Percentiles rank a stretch among this genome's conserved stretches.
phyloP scores from a whole-genome alignment of 257 asterid species.

The Nyctanthes arbortristis region DNA sequence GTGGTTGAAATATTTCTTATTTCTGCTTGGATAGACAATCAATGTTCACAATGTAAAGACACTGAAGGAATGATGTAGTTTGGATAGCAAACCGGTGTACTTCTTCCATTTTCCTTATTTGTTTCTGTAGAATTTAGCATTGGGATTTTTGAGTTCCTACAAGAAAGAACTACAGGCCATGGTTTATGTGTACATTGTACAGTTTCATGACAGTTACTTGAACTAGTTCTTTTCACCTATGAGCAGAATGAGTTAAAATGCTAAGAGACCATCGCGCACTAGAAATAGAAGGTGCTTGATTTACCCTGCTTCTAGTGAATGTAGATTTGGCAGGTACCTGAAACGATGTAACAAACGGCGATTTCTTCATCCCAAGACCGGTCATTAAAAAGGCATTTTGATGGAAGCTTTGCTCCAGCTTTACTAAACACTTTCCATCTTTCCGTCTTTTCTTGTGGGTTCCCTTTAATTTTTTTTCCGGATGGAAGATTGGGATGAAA shows the following conservation, averaged over 20 bases:
- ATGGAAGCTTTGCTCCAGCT: too few species aligned
- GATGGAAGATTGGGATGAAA: too few species aligned
- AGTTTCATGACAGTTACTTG: not conserved
- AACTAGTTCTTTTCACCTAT: not conserved
- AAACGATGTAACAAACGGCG: not conserved
- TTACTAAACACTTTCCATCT: not conserved
- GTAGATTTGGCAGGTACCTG: not conserved
- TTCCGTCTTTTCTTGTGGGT: not conserved
- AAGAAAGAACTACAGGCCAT: not conserved
- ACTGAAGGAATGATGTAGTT: not conserved
- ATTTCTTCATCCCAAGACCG: not conserved
- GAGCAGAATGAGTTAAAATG: too few species aligned
- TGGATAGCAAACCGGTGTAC: not conserved
- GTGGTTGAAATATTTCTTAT: not conserved
- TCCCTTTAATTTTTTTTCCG: too few species aligned
- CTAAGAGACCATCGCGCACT: too few species aligned
- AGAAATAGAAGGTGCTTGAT: too few species aligned
- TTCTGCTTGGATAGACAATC: not conserved
- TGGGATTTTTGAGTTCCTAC: not conserved
- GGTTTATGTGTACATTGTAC: constrained; percentile 6
- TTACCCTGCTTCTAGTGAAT: not conserved
- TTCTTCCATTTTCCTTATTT: not conserved
- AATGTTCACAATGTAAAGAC: not conserved
- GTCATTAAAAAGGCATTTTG: not conserved
- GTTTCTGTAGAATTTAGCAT: not conserved